These are phyloP conservation scores for Diaporthe eres DNA, from an alignment of 2,329 filamentous ascomycete genomes.

Conservation along the genomic window DNA sequence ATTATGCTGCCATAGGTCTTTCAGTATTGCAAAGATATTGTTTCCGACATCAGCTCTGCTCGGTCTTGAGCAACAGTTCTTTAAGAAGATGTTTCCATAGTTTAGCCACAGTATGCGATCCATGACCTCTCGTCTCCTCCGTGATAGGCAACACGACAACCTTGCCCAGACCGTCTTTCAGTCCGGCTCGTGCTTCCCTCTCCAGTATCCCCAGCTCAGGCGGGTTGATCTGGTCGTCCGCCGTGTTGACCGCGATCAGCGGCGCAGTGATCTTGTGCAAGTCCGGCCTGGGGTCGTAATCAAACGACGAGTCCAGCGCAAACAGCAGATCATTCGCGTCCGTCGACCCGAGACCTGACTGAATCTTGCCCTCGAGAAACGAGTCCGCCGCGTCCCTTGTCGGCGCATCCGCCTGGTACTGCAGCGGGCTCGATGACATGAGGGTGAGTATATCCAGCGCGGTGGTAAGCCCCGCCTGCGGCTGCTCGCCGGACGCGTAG, in stretches of 20 bases:
- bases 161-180: constrained; percentile 38
- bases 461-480: constrained; percentile 40
- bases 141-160: constrained; percentile 42
- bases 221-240: constrained; percentile 49
- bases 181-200: constrained; percentile 9
- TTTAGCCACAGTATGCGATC: constrained; percentile 43
- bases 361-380: constrained; percentile 43
- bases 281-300: constrained; percentile 46
- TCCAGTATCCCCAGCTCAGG: constrained; percentile 48
- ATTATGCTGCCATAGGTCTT: background rate
- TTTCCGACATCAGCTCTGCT: background rate
- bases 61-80: constrained; percentile 28
- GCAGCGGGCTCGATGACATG: constrained; percentile 45
- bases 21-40: background rate
- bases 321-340: constrained; percentile 46
- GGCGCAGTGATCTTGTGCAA: constrained; percentile 44
- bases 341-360: constrained; percentile 9
- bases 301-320: constrained; percentile 44
- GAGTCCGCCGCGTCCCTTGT: constrained; percentile 44
- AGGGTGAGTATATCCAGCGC: constrained; percentile 44
- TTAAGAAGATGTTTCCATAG: constrained; percentile 41
- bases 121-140: constrained; percentile 42
- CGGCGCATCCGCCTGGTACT: constrained; percentile 44
- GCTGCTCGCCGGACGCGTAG: constrained; percentile 42
- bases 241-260: constrained; percentile 48